A percentile compares a stretch with the other conserved stretches of the same genome.
Evolutionary conservation across 2,329 filamentous ascomycete species (phyloP).

Genomic region (Cladophialophora chaetospira): DNA sequence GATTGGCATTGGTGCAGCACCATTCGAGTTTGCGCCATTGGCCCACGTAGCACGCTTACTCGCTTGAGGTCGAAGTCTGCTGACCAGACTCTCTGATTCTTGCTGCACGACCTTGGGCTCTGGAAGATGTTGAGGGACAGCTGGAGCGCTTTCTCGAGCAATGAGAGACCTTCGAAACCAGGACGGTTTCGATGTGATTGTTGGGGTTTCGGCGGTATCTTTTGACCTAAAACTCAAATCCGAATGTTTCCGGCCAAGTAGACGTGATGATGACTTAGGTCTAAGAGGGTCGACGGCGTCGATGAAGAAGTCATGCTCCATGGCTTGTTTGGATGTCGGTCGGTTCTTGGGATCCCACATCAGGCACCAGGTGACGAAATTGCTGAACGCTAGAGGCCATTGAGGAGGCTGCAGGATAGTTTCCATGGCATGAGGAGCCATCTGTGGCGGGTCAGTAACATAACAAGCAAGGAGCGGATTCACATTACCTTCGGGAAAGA

Average conservation of each 20-base stretch:
- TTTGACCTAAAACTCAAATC: constrained; percentile 72
- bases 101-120: constrained; percentile 45
- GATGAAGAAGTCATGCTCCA: constrained; percentile 90
- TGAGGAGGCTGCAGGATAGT: constrained; percentile 87
- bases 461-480: constrained; percentile 20
- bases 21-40: constrained; percentile 68
- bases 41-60: constrained; percentile 92
- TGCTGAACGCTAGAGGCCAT: constrained; percentile 83
- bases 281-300: constrained; percentile 90
- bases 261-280: constrained; percentile 85
- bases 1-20: constrained; percentile 89
- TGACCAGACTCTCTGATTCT: constrained; percentile 46
- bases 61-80: constrained; percentile 60
- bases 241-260: constrained; percentile 87
- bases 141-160: constrained; percentile 69
- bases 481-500: constrained; percentile 78
- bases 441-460: constrained; percentile 54
- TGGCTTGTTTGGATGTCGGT: constrained; percentile 89
- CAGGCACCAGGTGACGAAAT: constrained; percentile 97
- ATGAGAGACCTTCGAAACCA: constrained; percentile 98
- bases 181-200: constrained; percentile 77
- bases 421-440: constrained; percentile 96
- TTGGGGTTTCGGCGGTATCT: constrained; percentile 61
- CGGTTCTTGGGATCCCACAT: constrained; percentile 97
- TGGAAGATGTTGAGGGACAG: constrained; percentile 49